Conservation (phyloP, 495 filamentous ascomycete species). For the Hyaloscypha bicolor region DNA sequence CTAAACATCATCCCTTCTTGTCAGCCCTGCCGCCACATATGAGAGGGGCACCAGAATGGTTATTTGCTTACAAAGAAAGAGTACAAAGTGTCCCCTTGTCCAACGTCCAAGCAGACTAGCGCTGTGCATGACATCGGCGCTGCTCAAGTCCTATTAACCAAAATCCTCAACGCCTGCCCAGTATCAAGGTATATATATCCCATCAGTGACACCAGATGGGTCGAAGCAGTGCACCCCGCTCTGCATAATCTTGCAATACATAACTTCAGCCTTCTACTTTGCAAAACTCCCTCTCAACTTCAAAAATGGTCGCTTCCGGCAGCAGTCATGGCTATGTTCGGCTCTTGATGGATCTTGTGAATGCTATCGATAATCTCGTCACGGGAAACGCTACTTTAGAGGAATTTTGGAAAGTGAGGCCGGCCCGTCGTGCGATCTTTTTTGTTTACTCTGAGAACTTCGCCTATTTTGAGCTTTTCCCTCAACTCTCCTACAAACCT, state of each 20-base stretch:
- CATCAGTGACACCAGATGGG: conserved; percentile 1
- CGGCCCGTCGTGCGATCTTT: not conserved
- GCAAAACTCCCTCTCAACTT: too few relatives aligned
- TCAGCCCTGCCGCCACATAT: not conserved
- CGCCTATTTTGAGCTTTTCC: not conserved
- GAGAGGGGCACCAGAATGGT: not conserved
- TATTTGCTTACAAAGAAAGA: not conserved
- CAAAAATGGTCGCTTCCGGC: not conserved
- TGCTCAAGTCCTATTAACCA: not conserved
- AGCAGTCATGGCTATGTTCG: not conserved
- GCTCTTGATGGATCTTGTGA: not conserved
- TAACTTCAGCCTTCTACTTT: not conserved
- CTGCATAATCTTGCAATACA: not conserved
- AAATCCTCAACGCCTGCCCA: not conserved
- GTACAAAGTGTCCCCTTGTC: not conserved
- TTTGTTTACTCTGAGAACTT: not conserved
- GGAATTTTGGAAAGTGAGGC: not conserved
- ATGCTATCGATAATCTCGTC: not conserved
- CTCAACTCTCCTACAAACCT: not conserved
- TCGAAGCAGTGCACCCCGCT: conserved; percentile 4
- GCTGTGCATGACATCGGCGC: not conserved
- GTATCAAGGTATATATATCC: conserved; percentile 2
- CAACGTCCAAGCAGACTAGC: not conserved
- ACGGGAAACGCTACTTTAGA: not conserved
- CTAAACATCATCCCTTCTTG: not conserved